Evolutionary conservation across 129 eudicot species (phyloP), one percentile per base, ranked within the genome.

Genomic region (Ambrosia artemisiifolia): DNA sequence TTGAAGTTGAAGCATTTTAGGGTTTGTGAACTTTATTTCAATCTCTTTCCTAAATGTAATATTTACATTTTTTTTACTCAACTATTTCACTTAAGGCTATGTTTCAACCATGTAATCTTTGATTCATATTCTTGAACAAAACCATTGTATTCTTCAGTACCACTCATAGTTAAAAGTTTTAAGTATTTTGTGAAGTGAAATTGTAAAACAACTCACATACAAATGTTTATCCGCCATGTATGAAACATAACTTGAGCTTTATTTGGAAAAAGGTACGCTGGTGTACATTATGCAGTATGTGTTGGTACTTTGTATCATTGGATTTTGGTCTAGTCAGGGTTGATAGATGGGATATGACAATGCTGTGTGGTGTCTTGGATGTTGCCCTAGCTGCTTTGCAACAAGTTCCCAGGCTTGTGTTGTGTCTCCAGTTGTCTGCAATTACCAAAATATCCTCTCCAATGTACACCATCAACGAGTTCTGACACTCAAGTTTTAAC

Each of bases 371-470:
- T 36, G 57, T 72, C 76, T 72, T 59, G 57, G 57, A 71, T 71
- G 60, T 60, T 72, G 77, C 77, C 77, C 77, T 73, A 61, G 69
- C 77, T 44, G 30, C 24, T 16, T 60, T 32, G 63, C 20, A 73
- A 63, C 78, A 74, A 74, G 65, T 74, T 74, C 78, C 78, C n/a
- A 74, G 78, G 63, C 70, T 47, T 35, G 34, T 60, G 57, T 47
- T 35, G 34, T 60, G 57, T 43, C 53, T 68, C 72, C 72, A 69
- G 64, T 51, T 50, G 28, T 62, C 7, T 74, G 78, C 71, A 63
- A 74, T 63, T 64, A 49, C 71, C 78, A 63, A 74, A 50, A 36
- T 74, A 74, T 74, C 71, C 71, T 74, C 32, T 32, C 28, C 56
- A 14, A 3, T 69, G 18, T 51, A 19, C 54, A 36, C 40, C 71